Evolutionary conservation across 2,329 filamentous ascomycete genomes (phyloP), one percentile per base, ranked within the genome.

Genomic region (Cordyceps tenuipes): DNA sequence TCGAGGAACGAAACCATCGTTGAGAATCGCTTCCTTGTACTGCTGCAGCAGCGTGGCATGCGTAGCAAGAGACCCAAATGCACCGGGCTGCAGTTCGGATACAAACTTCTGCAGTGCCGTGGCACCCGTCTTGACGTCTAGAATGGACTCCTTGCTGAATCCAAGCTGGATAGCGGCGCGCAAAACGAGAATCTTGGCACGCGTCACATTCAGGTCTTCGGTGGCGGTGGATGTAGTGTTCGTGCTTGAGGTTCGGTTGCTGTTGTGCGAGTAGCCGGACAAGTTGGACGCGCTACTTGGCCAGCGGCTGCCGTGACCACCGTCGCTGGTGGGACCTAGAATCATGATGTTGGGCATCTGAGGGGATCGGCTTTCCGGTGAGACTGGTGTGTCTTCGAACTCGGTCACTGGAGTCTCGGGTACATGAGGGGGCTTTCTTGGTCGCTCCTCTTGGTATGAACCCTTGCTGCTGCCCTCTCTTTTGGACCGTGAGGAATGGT

Each of bases 351-450:
- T 95, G 6, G 91, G 92, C 59, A 91, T 83, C 44, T 85, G 86
- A 0, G 87, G 83, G 8, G 83, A 87, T 49, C 87, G 84, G 64
- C 89, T 89, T 60, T 93, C 90, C 0, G 89, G 88, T 0, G 91
- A 95, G 48, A 91, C 83, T 4, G 90, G 87, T 0, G 88, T 91
- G 69, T 97, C 92, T 71, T 97, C 93, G 67, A 97, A 97, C 66
- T 97, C 91, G 5, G 92, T 97, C 0, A 93, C 93, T 0, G 92
- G 92, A 0, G 92, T 97, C 74, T 97, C 93, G 0, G 92, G 92
- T 5, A 86, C 81, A 2, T 76, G 74, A 3, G 72, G 74, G 19
- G 73, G 71, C 58, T 78, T 80, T 59, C 76, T 76, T 66, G 77
- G 70, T 70, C 76, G 76, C 66, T 85, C 76, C 62, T 83, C 76